Conservation (phyloP, 176 grass and related monocot genomes). For the Hyparrhenia diplandra region DNA sequence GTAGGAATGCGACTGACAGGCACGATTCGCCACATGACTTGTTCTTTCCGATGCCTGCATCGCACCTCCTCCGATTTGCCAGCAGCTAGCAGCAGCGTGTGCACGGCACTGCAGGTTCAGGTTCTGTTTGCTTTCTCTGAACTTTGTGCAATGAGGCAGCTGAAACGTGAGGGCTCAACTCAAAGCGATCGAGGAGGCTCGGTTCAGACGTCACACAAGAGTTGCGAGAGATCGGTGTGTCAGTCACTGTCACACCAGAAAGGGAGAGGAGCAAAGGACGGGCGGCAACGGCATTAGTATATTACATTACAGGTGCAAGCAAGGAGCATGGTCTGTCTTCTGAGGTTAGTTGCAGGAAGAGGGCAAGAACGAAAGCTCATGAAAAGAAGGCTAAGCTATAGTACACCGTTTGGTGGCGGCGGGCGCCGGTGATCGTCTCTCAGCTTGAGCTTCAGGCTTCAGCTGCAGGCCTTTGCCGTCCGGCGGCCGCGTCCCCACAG, state of each 20-base stretch:
- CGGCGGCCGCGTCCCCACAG: slow-evolving; percentile 33
- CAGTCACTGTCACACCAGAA: not conserved
- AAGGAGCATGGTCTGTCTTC: not conserved
- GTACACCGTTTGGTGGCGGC: too few relatives aligned
- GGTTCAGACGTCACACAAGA: not conserved
- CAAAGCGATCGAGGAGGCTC: too few relatives aligned
- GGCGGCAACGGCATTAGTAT: not conserved
- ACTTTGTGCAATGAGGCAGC: not conserved
- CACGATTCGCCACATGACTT: not conserved
- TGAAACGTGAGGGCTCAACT: not conserved
- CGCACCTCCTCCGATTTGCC: not conserved
- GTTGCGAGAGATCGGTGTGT: not conserved
- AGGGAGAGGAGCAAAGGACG: not conserved
- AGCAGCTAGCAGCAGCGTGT: not conserved
- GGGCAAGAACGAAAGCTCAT: not conserved
- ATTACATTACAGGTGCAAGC: slow-evolving; percentile 12
- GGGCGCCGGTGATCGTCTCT: not conserved
- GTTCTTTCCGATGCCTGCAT: not conserved
- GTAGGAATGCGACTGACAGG: not conserved
- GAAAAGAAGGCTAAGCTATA: not conserved
- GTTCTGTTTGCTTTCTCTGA: not conserved
- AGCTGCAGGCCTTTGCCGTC: not conserved
- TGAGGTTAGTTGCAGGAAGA: not conserved
- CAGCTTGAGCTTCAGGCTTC: not conserved
- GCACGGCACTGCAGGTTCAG: not conserved